A percentile compares a stretch with the other conserved stretches of the same genome.
phyloP scores from a whole-genome alignment of 768 basidiomycete genomes.

The Cystobasidium ongulense region DNA sequence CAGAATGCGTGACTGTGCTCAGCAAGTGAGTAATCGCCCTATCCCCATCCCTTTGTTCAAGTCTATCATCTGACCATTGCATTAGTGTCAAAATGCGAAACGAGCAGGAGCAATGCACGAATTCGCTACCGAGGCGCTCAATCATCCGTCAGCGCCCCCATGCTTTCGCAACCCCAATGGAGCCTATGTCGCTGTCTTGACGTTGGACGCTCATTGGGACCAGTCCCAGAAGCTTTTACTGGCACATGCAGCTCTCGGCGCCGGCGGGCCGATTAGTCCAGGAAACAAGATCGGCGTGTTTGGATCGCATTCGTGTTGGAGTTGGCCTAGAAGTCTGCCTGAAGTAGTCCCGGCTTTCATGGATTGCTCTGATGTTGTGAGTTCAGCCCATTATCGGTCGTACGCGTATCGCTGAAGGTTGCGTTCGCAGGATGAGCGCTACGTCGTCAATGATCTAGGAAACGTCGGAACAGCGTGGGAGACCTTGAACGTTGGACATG shows the following conservation, averaged over 20 bases:
- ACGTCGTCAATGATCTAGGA: slow-evolving; percentile 29
- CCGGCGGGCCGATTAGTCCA: slow-evolving; percentile 12
- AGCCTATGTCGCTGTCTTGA: slow-evolving; percentile 25
- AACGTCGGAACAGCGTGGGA: slow-evolving; percentile 18
- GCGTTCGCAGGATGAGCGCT: slow-evolving; percentile 5
- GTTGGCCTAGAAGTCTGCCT: slow-evolving; percentile 23
- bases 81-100: slow-evolving; percentile 2
- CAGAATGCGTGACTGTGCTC: slow-evolving; percentile 12
- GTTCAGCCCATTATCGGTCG: background rate
- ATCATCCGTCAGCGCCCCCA: slow-evolving; percentile 17
- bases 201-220: slow-evolving; percentile 24
- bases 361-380: slow-evolving; percentile 23
- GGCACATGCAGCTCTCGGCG: slow-evolving; percentile 27
- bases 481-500: slow-evolving; percentile 25
- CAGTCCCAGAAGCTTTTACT: slow-evolving; percentile 12
- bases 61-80: background rate
- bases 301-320: slow-evolving; percentile 30
- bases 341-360: slow-evolving; percentile 26
- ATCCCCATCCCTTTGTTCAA: background rate
- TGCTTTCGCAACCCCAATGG: slow-evolving; percentile 21
- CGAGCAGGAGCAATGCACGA: slow-evolving; percentile 23
- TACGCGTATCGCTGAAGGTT: background rate
- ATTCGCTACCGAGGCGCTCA: slow-evolving; percentile 22
- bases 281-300: slow-evolving; percentile 26
- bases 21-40: slow-evolving; percentile 30